Conservation (phyloP, 2,329 filamentous ascomycete species). For the Fusarium zealandicum region DNA sequence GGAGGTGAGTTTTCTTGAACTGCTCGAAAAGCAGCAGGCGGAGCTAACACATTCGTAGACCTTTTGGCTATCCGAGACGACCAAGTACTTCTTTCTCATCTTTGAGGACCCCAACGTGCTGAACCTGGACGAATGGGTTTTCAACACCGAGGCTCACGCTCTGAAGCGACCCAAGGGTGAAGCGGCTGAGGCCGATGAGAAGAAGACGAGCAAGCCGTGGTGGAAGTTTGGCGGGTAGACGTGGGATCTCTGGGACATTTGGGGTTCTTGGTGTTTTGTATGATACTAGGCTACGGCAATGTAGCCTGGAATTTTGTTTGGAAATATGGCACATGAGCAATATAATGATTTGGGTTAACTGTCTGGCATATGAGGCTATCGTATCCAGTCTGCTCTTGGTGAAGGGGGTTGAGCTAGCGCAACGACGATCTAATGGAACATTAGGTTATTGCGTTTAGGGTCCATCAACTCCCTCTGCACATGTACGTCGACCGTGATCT, state of each 20-base stretch:
- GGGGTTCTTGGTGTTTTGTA: conserved; percentile 13
- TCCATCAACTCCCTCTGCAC: not conserved
- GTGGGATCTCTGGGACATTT: not conserved
- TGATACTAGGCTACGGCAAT: not conserved
- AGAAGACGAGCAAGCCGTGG: conserved; percentile 14
- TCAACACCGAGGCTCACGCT: conserved; percentile 66
- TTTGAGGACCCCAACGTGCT: conserved; percentile 70
- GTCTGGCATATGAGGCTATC: too few relatives aligned
- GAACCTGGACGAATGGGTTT: conserved; percentile 74
- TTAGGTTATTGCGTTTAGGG: not conserved
- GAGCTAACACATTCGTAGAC: conserved; percentile 46
- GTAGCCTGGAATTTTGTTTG: conserved; percentile 1
- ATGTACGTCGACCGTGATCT: not conserved
- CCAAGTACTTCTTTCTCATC: conserved; percentile 80
- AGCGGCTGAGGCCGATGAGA: conserved; percentile 14
- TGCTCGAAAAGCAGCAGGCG: not conserved
- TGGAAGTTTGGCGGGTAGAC: conserved; percentile 22
- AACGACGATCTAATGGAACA: too few relatives aligned
- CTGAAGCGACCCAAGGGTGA: conserved; percentile 46
- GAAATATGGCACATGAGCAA: conserved; percentile 1
- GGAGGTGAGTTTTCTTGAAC: conserved; percentile 55
- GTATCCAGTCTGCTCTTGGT: not conserved
- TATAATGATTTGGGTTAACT: not conserved
- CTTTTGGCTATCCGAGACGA: conserved; percentile 78
- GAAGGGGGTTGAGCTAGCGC: too few relatives aligned